A percentile compares a stretch with the other conserved stretches of the same genome.
These are phyloP conservation scores for Lactuca saligna DNA, from an alignment of 129 eudicot genomes.

Conservation along the genomic window DNA sequence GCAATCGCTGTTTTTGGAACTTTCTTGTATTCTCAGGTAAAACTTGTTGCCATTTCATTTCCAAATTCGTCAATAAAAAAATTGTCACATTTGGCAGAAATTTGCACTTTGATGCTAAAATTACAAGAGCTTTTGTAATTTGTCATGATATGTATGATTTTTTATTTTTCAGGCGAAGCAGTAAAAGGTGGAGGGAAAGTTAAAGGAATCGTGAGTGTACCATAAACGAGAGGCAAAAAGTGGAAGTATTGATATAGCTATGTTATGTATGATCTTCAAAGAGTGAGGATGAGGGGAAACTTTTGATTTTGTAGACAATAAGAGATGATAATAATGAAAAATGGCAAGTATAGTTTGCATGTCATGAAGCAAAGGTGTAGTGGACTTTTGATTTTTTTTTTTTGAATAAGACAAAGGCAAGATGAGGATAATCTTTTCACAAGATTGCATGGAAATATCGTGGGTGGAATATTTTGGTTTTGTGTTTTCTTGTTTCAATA, in stretches of 20 bases:
- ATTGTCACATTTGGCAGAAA: constrained; percentile 27
- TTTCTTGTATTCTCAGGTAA: constrained; percentile 91
- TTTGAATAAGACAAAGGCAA: constrained; percentile 17
- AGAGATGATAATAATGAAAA: constrained; percentile 36
- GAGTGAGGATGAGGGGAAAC: constrained; percentile 20
- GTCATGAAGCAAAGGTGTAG: constrained; percentile 12
- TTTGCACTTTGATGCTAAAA: constrained; percentile 11
- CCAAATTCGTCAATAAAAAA: constrained; percentile 7
- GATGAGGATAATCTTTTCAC: constrained; percentile 31
- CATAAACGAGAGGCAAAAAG: constrained; percentile 34
- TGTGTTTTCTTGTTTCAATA: neutral
- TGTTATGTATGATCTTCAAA: constrained; percentile 18
- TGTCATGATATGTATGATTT: neutral
- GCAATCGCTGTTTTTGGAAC: constrained; percentile 89
- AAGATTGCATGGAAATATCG: neutral
- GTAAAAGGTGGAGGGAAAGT: constrained; percentile 27
- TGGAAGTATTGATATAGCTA: constrained; percentile 9
- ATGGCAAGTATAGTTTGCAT: constrained; percentile 22
- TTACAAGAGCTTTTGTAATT: constrained; percentile 10
- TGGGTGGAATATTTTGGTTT: neutral
- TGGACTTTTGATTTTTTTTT: constrained; percentile 14
- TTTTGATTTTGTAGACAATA: constrained; percentile 40
- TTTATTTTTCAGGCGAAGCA: constrained; percentile 61
- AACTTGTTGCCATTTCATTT: constrained; percentile 12
- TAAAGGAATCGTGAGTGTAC: constrained; percentile 25